Percentiles rank a stretch among this genome's conserved stretches.
These are phyloP conservation scores for Taphrina flavorubra DNA, from an alignment of 1,139 yeast species.

Conservation along the genomic window DNA sequence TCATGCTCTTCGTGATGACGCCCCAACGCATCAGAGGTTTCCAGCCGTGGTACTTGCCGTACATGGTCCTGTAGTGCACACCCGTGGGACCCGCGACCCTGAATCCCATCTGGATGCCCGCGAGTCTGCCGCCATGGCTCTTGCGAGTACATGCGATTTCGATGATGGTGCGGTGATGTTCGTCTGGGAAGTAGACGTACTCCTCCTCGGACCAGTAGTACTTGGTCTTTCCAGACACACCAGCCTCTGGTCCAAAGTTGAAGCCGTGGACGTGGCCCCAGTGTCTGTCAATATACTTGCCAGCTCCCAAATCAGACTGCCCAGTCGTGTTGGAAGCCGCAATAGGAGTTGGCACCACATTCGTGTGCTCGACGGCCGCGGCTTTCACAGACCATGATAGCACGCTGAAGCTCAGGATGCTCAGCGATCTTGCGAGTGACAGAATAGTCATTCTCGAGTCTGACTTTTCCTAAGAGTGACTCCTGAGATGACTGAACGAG, in stretches of 20 bases:
- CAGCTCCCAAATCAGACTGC: background rate
- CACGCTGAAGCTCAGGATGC: no score
- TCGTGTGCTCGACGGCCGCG: no score
- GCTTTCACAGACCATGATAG: no score
- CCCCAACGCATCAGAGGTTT: background rate
- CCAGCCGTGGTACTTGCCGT: background rate
- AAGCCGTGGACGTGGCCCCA: slow-evolving; percentile 6
- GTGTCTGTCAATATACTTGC: background rate
- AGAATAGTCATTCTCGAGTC: no score
- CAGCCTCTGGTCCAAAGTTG: background rate
- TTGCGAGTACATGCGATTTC: slow-evolving; percentile 9
- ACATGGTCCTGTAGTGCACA: background rate
- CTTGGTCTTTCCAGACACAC: background rate
- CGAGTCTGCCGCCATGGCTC: background rate
- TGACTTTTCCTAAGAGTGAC: no score
- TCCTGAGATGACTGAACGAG: no score
- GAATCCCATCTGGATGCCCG: background rate
- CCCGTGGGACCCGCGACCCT: background rate
- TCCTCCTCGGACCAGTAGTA: background rate
- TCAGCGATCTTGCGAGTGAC: no score
- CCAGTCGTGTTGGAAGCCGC: background rate
- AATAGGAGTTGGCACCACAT: background rate
- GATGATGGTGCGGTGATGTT: background rate
- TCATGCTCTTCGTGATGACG: background rate
- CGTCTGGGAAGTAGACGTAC: background rate